phyloP scores from a whole-genome alignment of 371 early-diverging fungal species.

The Polyrhizophydium stewartii region DNA sequence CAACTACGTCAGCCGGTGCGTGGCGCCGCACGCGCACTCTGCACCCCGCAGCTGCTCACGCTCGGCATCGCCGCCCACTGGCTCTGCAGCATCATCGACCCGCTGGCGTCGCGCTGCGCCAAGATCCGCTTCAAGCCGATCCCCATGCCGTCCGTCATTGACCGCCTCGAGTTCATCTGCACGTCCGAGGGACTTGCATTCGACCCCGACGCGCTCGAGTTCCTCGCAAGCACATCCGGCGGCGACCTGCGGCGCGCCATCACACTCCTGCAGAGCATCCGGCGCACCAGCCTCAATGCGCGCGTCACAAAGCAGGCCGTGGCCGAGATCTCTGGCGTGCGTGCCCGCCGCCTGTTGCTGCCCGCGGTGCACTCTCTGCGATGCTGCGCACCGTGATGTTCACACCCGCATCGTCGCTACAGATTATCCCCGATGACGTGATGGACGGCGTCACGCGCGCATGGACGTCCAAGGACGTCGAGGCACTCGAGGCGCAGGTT shows the following conservation, averaged over 20 bases:
- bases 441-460: constrained; percentile 53
- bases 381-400: not conserved
- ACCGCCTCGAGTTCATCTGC: constrained; percentile 63
- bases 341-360: not conserved
- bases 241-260: constrained; percentile 94
- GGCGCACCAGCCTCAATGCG: not conserved
- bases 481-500: constrained; percentile 45
- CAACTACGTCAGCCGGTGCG: constrained; percentile 88
- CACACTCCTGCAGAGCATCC: constrained; percentile 68
- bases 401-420: not conserved
- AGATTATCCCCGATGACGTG: constrained; percentile 52
- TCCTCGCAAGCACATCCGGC: constrained; percentile 70
- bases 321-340: not conserved
- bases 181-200: constrained; percentile 58
- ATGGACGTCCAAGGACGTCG: constrained; percentile 34
- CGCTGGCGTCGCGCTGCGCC: constrained; percentile 92
- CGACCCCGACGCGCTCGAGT: constrained; percentile 32
- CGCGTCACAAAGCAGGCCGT: not conserved
- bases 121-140: constrained; percentile 93
- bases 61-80: not conserved
- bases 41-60: not conserved
- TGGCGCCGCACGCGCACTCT: not conserved
- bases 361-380: not conserved
- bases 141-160: constrained; percentile 42
- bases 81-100: constrained; percentile 79